Evolutionary conservation across 2,329 filamentous ascomycete species (phyloP), one percentile per base, ranked within the genome.

Genomic region (Didymosphaeria variabile): DNA sequence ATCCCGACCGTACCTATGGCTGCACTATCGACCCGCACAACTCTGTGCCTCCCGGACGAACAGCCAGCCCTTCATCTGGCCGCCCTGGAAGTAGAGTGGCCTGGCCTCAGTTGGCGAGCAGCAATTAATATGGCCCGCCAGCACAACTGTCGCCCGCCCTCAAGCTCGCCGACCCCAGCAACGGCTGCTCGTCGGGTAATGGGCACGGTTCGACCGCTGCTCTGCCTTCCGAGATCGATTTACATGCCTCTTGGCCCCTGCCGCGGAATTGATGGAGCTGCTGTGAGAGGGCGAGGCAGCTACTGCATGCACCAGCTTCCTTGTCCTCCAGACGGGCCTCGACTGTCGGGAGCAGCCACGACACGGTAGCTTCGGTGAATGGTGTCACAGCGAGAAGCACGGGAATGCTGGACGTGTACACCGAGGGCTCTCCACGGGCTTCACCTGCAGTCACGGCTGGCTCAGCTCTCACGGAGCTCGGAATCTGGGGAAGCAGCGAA

Each of bases 191-290:
- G 55, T 61, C 65, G 67, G 63, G 61, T 65, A 63, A 67, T 67
- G 62, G 45, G 65, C 56, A 64, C 67, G 65, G 62, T 60, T 62
- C 67, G 65, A 65, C 63, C 62, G 61, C 60, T 67, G 68, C 65
- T 65, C 61, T 66, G 67, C 62, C 67, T 67, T 66, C 67, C 68
- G 68, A 72, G 67, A 70, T 64, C 64, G 68, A 69, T 67, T 66
- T 69, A n/a, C 70, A 71, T 64, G 60, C 65, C 58, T 52, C 56
- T 52, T 55, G 59, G 62, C 64, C 57, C 40, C 61, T 59, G 65
- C 59, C 58, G 59, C 47, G 44, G 68, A 63, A 65, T 61, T 51
- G 65, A 58, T 57, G 57, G 50, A 52, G 63, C 60, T 59, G 66
- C 63, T 64, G 65, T 64, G 60, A 70, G 59, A 66, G 65, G 19